phyloP scores from a whole-genome alignment of 495 filamentous ascomycete species.

The Choiromyces venosus region DNA sequence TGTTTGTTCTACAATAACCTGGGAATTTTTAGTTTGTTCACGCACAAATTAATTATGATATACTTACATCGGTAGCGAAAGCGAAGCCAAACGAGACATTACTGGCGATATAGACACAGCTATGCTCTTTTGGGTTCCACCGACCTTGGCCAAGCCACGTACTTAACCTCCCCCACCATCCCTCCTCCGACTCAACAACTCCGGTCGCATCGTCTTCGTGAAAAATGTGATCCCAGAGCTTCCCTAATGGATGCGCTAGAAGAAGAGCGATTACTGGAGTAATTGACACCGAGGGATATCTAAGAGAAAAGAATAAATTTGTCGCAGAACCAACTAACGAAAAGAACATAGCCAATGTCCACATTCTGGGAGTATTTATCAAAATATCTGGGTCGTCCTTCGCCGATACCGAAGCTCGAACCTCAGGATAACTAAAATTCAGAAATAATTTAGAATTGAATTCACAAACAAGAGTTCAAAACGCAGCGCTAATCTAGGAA shows the following conservation, averaged over 20 bases:
- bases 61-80: slow-evolving; percentile 66
- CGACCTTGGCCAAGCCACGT: slow-evolving; percentile 72
- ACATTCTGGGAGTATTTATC: slow-evolving; percentile 85
- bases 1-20: slow-evolving; percentile 79
- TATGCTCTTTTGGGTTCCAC: slow-evolving; percentile 85
- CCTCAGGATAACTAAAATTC: slow-evolving; percentile 55
- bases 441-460: slow-evolving; percentile 1
- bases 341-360: slow-evolving; percentile 70
- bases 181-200: slow-evolving; percentile 16
- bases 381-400: slow-evolving; percentile 67
- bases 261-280: slow-evolving; percentile 78
- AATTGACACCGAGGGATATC: slow-evolving; percentile 81
- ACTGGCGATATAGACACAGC: slow-evolving; percentile 80
- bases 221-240: slow-evolving; percentile 66
- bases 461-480: not conserved
- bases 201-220: slow-evolving; percentile 14
- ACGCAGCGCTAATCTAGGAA: not conserved
- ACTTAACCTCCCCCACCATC: slow-evolving; percentile 48
- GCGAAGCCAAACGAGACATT: slow-evolving; percentile 89
- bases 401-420: slow-evolving; percentile 69
- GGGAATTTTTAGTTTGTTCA: slow-evolving; percentile 8
- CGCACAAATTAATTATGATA: not conserved
- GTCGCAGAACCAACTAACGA: slow-evolving; percentile 73
- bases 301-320: slow-evolving; percentile 75
- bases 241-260: slow-evolving; percentile 72